Evolutionary conservation across 2,329 filamentous ascomycete species (phyloP).

Genomic region (Paecilomyces fulvus): DNA sequence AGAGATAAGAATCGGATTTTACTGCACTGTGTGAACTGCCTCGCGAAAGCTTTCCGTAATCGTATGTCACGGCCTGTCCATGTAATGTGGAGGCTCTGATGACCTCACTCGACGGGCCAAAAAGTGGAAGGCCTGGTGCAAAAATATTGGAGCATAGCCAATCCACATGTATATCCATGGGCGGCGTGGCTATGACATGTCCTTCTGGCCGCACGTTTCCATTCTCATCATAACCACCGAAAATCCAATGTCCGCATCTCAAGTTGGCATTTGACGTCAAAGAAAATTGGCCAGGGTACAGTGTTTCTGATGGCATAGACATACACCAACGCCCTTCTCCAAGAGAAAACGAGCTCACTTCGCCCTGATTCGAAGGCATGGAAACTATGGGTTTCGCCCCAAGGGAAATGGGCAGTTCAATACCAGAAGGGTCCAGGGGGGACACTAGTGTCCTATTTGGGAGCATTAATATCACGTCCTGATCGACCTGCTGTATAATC

Average conservation of each 20-base stretch:
- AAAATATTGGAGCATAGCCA: constrained; percentile 44
- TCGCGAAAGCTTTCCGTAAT: constrained; percentile 13
- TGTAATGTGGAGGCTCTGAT: constrained; percentile 13
- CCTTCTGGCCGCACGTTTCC: constrained; percentile 39
- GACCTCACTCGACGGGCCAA: constrained; percentile 5
- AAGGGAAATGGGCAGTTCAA: constrained; percentile 28
- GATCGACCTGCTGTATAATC: constrained; percentile 40
- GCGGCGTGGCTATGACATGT: constrained; percentile 44
- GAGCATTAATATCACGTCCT: constrained; percentile 44
- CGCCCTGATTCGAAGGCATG: constrained; percentile 6
- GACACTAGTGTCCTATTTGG: constrained; percentile 47
- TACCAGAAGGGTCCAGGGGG: constrained; percentile 38
- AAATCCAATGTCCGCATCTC: constrained; percentile 44
- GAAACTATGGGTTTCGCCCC: constrained; percentile 14
- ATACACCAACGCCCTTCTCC: constrained; percentile 6
- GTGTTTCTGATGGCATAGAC: constrained; percentile 7
- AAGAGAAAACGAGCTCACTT: constrained; percentile 6
- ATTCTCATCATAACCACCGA: constrained; percentile 42
- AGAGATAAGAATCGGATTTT: constrained; percentile 24
- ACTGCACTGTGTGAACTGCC: neutral
- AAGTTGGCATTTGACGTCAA: constrained; percentile 46
- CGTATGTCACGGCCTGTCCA: constrained; percentile 13
- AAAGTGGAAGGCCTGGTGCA: constrained; percentile 11
- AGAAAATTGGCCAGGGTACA: constrained; percentile 35
- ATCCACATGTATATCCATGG: constrained; percentile 38